Conservation (phyloP, 2,329 filamentous ascomycete species). For the Ophiosphaerella herpotricha region DNA sequence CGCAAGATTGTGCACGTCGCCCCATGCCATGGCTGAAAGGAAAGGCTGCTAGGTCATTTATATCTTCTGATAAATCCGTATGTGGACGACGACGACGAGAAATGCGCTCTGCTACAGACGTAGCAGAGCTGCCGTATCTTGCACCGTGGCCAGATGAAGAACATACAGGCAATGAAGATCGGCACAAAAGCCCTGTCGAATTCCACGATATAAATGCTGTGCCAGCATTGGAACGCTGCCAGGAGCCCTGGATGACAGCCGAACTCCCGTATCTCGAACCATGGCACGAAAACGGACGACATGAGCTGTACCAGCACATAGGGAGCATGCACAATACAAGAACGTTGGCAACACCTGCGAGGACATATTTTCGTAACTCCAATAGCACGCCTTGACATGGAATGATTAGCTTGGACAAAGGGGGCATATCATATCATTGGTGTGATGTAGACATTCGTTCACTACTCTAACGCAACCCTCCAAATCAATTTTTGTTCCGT, state of each 20-base stretch:
- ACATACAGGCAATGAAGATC: not conserved
- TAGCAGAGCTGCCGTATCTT: not conserved
- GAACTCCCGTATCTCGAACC: constrained; percentile 2
- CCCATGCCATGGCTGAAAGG: no score
- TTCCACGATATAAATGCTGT: not conserved
- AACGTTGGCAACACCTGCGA: no score
- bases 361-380: no score
- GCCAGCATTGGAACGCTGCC: not conserved
- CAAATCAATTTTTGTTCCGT: no score
- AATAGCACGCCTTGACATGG: no score
- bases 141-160: not conserved
- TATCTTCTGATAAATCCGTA: no score
- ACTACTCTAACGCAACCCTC: no score
- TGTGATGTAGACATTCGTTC: no score
- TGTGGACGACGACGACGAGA: not conserved
- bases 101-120: not conserved
- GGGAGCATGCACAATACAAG: not conserved
- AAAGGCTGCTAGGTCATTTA: no score
- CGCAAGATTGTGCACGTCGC: no score
- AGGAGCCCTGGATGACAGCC: not conserved
- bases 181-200: not conserved
- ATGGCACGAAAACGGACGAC: not conserved
- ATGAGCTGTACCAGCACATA: not conserved
- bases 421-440: no score
- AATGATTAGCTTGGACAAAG: no score